Base-by-base conservation (phyloP, 2,329 filamentous ascomycete species). In the Penicillium sp. region DNA sequence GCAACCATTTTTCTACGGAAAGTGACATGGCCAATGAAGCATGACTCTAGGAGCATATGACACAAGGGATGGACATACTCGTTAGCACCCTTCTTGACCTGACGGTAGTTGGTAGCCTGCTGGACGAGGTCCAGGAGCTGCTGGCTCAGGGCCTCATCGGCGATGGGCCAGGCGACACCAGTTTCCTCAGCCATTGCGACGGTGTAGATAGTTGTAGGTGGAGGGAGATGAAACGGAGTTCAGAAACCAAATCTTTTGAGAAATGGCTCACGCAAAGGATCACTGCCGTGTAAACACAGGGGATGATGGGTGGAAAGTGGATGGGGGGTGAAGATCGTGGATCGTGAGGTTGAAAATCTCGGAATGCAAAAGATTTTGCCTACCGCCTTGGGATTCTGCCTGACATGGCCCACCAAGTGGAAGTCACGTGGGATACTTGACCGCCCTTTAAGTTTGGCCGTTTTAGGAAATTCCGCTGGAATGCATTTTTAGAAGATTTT, bases 21-120 rank as follows among this genome's bases (percentile, higher is more conserved):
- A 45, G 19, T 49, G 30, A 47, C 40, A 17, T 26, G n/a, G 22
- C 4, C 10, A 1, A 26, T 17, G 13, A 38, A 24, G 33, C 28
- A 26, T 28, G 54, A 15, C 3, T 17, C 28, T 33, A 83, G 79
- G 66, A 35, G 50, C 35, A 42, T 5, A 10, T 10, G 9, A 12
- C 13, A 15, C 12, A 28, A n/a, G 58, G 47, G 38, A 58, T 61
- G 62, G 44, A 60, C 62, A 55, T 77, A 82, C 81, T 83, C 90
- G 85, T 93, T 94, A 76, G 91, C 91, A 65, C 92, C 91, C 85
- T 95, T 96, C 85, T 95, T 95, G 69, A 93, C 81, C 84, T 95
- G 91, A 56, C 89, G 81, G 68, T 78, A 80, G 72, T 81, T 83
- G 49, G 81, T 83, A 59, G 83, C 88, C 74, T 91, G 89, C 82